A percentile compares a stretch with the other conserved stretches of the same genome.
phyloP scores from a whole-genome alignment of 2,329 filamentous ascomycete species.

The Alternaria alternata region DNA sequence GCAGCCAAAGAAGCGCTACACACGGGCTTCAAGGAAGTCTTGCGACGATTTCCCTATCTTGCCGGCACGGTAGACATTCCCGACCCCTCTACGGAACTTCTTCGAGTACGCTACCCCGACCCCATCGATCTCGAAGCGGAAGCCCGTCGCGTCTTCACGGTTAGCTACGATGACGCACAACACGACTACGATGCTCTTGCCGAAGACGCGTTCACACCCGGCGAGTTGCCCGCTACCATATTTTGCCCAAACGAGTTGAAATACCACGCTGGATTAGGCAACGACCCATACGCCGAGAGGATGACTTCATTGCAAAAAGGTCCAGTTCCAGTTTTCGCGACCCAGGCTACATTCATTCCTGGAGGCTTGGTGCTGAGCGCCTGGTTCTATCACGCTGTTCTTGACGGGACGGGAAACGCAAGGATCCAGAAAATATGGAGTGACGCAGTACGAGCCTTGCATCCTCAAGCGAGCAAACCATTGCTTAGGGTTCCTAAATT shows the following conservation, averaged over 20 bases:
- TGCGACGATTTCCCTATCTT: conserved; percentile 24
- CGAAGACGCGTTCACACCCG: conserved; percentile 19
- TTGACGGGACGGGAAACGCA: conserved; percentile 28
- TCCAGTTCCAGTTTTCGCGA: conserved; percentile 29
- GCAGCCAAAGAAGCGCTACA: conserved; percentile 20
- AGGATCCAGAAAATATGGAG: conserved; percentile 27
- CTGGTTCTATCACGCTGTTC: conserved; percentile 35
- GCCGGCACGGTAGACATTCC: conserved; percentile 22
- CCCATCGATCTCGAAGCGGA: conserved; percentile 14
- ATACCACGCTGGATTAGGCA: conserved; percentile 22
- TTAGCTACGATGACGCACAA: background rate
- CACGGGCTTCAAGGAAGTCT: conserved; percentile 18
- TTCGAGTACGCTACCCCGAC: conserved; percentile 23
- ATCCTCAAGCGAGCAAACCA: background rate
- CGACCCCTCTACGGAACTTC: conserved; percentile 2
- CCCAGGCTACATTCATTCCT: conserved; percentile 36
- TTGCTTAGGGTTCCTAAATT: background rate
- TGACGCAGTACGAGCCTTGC: background rate
- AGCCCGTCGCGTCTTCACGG: conserved; percentile 15
- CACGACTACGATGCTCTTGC: conserved; percentile 16
- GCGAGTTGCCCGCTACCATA: conserved; percentile 11
- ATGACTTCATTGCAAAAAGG: conserved; percentile 18
- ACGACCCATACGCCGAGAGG: conserved; percentile 21
- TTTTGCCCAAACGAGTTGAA: conserved; percentile 21
- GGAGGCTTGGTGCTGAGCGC: conserved; percentile 40